Base-by-base conservation (phyloP, 2,329 filamentous ascomycete species). In the Rhynchosporium graminicola region DNA sequence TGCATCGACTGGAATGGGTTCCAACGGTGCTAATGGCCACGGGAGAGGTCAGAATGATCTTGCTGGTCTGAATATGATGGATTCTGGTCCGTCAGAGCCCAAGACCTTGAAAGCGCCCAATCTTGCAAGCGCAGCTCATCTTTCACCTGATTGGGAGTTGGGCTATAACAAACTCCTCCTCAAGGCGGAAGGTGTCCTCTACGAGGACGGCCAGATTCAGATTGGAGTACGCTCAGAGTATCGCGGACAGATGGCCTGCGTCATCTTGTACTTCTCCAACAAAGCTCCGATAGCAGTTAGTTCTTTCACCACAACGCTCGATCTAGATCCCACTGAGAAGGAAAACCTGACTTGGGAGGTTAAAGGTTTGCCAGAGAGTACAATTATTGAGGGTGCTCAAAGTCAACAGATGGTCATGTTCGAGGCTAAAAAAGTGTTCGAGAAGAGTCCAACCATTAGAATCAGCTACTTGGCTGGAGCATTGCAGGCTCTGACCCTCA, bases 191-290 rank as follows among this genome's bases (percentile, higher is more conserved):
- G 95, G 95, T 60, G 84, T 99, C 8, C 81, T 99, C 0, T 99
- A 97, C 74, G 93, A 99, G 77, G 95, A 99, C 73, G 89, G 88
- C 0, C 95, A 99, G 76, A 85, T 99, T 59, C 94, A 99, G 74
- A 83, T 99, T 46, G 95, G 95, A 38, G 79, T 98, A 58, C 88
- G 95, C 42, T 96, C 92, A 9, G 95, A 99, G 77, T 99, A 97
- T 75, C 89, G 95, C 64, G 91, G 88, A n/a, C 91, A 97, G 74
- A 89, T 97, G 79, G 95, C 95, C 47, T 97, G 95, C 71, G 80
- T 99, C 65, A 98, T 99, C 71, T 80, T 97, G 57, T 99, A 98
- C 77, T 97, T 98, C 75, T 90, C 88, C 65, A 99, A 99, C 81
- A 97, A 97, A 78, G 92, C 92, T 0, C 87, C 91, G 0, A 88